Evolutionary conservation across 805 yeast genomes (phyloP).

Genomic region (Geotrichum ghanense): DNA sequence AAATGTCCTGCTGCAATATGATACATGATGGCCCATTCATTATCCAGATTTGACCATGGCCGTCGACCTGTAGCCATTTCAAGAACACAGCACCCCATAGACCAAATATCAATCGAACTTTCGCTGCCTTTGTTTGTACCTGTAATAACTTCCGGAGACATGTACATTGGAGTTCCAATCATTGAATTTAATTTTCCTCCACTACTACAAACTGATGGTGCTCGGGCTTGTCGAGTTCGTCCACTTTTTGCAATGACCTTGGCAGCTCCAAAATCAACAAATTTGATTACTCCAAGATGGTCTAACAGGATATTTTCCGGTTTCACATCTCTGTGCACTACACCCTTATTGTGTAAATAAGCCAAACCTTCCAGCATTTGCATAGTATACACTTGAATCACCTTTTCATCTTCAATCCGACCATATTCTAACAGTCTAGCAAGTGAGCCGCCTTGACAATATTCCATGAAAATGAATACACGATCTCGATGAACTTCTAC

Average conservation of each 20-base stretch:
- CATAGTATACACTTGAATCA: slow-evolving; percentile 77
- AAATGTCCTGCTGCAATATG: slow-evolving; percentile 92
- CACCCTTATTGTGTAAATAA: slow-evolving; percentile 85
- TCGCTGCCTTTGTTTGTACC: slow-evolving; percentile 51
- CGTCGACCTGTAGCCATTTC: slow-evolving; percentile 96
- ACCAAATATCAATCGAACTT: slow-evolving; percentile 85
- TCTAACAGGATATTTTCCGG: slow-evolving; percentile 89
- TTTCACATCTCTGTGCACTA: slow-evolving; percentile 93
- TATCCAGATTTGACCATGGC: slow-evolving; percentile 94
- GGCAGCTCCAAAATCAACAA: slow-evolving; percentile 97
- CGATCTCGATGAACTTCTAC: slow-evolving; percentile 95
- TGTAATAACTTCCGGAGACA: slow-evolving; percentile 95
- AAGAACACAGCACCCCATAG: slow-evolving; percentile 87
- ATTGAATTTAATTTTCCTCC: slow-evolving; percentile 33
- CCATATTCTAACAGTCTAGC: slow-evolving; percentile 83
- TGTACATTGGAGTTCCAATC: slow-evolving; percentile 97
- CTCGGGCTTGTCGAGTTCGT: slow-evolving; percentile 13
- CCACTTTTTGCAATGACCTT: slow-evolving; percentile 47
- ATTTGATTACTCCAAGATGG: slow-evolving; percentile 85
- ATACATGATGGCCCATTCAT: slow-evolving; percentile 98
- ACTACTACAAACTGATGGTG: neutral
- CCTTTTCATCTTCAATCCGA: slow-evolving; percentile 88
- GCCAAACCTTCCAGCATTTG: slow-evolving; percentile 95
- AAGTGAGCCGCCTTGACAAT: slow-evolving; percentile 90
- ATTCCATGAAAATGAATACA: slow-evolving; percentile 95